phyloP scores from a whole-genome alignment of 1,139 yeast genomes.

The Protomyces inouyei region DNA sequence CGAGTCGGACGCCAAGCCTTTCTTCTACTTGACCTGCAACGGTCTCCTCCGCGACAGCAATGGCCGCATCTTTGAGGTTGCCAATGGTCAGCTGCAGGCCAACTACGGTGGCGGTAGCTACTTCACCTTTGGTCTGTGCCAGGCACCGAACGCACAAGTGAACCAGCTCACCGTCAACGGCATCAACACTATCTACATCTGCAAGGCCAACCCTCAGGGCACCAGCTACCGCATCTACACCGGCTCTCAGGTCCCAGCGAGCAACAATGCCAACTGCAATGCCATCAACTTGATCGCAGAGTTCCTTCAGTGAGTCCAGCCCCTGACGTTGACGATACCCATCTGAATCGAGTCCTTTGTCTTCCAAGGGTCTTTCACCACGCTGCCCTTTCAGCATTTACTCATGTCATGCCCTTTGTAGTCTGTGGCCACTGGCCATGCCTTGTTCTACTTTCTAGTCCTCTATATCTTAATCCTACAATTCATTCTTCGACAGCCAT shows the following conservation, averaged over 20 bases:
- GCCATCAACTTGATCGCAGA: slow-evolving; percentile 15
- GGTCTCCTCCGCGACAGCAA: slow-evolving; percentile 24
- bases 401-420: no score
- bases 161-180: slow-evolving; percentile 9
- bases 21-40: slow-evolving; percentile 18
- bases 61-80: slow-evolving; percentile 20
- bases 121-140: slow-evolving; percentile 10
- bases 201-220: slow-evolving; percentile 1
- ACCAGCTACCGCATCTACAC: slow-evolving; percentile 17
- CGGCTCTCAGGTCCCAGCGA: slow-evolving; percentile 11
- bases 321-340: neutral
- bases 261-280: slow-evolving; percentile 21
- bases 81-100: slow-evolving; percentile 23
- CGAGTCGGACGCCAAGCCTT: slow-evolving; percentile 19
- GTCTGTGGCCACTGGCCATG: no score
- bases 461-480: no score
- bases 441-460: no score
- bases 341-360: neutral
- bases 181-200: slow-evolving; percentile 24
- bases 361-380: neutral
- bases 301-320: neutral
- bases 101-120: slow-evolving; percentile 26
- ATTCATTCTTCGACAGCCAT: no score
- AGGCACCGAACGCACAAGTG: neutral
- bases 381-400: neutral